Conservation (phyloP, 2,329 filamentous ascomycete genomes). For the Seiridium cupressi region DNA sequence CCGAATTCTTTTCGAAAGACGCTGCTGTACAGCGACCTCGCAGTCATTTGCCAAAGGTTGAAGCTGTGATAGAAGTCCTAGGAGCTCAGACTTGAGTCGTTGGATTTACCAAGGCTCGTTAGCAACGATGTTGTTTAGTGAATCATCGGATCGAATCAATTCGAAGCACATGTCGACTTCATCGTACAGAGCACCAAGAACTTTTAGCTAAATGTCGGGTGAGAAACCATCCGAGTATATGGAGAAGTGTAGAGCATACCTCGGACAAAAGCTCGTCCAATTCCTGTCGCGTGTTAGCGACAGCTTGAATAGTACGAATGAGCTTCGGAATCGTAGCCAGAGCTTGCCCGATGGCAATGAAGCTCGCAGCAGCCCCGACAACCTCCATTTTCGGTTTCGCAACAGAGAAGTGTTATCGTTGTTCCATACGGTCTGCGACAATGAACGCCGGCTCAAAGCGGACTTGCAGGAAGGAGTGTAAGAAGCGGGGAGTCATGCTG, state of each 20-base stretch:
- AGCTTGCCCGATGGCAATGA: constrained; percentile 18
- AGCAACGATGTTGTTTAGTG: neutral
- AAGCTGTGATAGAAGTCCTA: neutral
- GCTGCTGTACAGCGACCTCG: neutral
- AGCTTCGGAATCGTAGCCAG: constrained; percentile 13
- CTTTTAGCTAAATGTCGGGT: neutral
- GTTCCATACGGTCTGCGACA: too few species aligned
- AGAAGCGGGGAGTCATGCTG: too few species aligned
- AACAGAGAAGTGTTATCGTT: neutral
- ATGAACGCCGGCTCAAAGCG: too few species aligned
- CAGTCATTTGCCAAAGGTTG: neutral
- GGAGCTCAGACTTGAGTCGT: neutral
- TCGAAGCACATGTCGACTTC: neutral
- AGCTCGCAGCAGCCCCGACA: constrained; percentile 14
- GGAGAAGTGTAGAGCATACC: neutral
- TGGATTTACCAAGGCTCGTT: neutral
- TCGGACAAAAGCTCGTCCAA: constrained; percentile 10
- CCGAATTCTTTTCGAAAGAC: neutral
- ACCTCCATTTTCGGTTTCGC: constrained; percentile 12
- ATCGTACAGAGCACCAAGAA: neutral
- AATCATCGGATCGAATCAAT: neutral
- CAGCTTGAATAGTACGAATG: constrained; percentile 3
- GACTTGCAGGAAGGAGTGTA: too few species aligned
- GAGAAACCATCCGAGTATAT: too few species aligned
- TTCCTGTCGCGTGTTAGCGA: constrained; percentile 10